These are phyloP conservation scores for Schizophyllum amplum DNA, from an alignment of 1,284 basidiomycete species.

Conservation along the genomic window DNA sequence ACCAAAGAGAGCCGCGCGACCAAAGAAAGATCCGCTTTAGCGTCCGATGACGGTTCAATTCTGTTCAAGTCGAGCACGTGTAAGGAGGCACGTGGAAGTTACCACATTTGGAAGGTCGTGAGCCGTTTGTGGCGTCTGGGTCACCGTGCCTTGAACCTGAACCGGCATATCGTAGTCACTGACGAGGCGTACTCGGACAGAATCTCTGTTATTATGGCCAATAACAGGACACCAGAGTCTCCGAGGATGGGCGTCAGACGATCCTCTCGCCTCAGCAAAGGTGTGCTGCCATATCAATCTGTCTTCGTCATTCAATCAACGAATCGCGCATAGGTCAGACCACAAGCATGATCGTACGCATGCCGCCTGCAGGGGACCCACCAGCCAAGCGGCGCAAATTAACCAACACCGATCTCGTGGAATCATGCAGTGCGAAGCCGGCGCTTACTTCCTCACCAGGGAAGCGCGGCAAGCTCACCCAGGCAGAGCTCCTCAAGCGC, in stretches of 20 bases:
- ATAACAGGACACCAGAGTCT: neutral
- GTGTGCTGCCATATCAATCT: neutral
- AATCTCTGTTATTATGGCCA: too few relatives aligned
- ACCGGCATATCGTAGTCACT: too few relatives aligned
- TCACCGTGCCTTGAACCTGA: neutral
- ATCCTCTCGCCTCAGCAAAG: neutral
- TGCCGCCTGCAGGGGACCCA: neutral
- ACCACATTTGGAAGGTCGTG: neutral
- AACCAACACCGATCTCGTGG: neutral
- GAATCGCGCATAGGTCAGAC: neutral
- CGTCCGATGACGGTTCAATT: neutral
- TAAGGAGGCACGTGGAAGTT: neutral
- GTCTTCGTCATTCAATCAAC: neutral
- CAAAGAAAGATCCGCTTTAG: neutral
- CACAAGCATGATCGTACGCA: neutral
- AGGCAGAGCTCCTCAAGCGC: constrained; percentile 29
- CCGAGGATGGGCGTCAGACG: neutral
- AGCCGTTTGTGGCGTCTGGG: neutral
- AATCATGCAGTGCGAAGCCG: constrained; percentile 9
- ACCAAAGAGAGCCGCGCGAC: neutral
- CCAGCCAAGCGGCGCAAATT: neutral
- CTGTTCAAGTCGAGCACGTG: neutral
- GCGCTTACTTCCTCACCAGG: too few relatives aligned
- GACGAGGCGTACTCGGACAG: too few relatives aligned
- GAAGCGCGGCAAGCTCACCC: constrained; percentile 21